These are phyloP conservation scores for Leccinum boreale DNA, from an alignment of 768 basidiomycete genomes.

Conservation along the genomic window DNA sequence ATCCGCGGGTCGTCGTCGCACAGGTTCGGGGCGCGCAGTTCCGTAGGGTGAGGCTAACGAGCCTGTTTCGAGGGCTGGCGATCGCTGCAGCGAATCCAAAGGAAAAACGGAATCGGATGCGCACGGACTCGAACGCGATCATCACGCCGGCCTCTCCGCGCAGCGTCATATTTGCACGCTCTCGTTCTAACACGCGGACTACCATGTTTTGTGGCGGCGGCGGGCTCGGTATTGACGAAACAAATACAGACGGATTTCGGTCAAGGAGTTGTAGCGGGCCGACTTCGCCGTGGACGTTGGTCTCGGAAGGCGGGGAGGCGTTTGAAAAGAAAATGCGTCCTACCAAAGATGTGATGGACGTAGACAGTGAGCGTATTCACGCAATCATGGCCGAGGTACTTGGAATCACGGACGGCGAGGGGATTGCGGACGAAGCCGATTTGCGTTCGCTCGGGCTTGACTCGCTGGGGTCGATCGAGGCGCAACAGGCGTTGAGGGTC, in stretches of 20 bases:
- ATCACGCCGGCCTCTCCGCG: slow-evolving; percentile 22
- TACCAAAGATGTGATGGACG: background rate
- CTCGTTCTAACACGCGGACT: slow-evolving; percentile 26
- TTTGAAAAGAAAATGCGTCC: background rate
- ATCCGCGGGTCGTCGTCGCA: slow-evolving; percentile 46
- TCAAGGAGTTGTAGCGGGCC: slow-evolving; percentile 14
- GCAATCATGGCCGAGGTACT: slow-evolving; percentile 45
- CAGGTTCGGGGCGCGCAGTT: slow-evolving; percentile 57
- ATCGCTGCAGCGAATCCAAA: slow-evolving; percentile 26
- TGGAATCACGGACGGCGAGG: slow-evolving; percentile 25
- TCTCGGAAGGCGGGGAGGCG: slow-evolving; percentile 27
- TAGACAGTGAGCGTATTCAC: slow-evolving; percentile 28
- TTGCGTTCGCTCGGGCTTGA: slow-evolving; percentile 57
- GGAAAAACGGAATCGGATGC: slow-evolving; percentile 8
- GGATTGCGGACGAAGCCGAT: slow-evolving; percentile 43
- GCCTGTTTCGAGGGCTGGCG: slow-evolving; percentile 46
- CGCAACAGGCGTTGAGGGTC: slow-evolving; percentile 43
- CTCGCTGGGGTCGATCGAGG: slow-evolving; percentile 64
- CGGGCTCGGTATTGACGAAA: slow-evolving; percentile 5
- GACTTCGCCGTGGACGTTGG: slow-evolving; percentile 40
- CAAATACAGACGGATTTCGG: slow-evolving; percentile 2
- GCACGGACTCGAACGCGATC: slow-evolving; percentile 30
- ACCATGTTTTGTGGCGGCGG: slow-evolving; percentile 4
- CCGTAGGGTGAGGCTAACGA: slow-evolving; percentile 48
- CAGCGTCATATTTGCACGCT: slow-evolving; percentile 28